phyloP scores from a whole-genome alignment of 1,284 basidiomycete species.

The Puccinia coronata region DNA sequence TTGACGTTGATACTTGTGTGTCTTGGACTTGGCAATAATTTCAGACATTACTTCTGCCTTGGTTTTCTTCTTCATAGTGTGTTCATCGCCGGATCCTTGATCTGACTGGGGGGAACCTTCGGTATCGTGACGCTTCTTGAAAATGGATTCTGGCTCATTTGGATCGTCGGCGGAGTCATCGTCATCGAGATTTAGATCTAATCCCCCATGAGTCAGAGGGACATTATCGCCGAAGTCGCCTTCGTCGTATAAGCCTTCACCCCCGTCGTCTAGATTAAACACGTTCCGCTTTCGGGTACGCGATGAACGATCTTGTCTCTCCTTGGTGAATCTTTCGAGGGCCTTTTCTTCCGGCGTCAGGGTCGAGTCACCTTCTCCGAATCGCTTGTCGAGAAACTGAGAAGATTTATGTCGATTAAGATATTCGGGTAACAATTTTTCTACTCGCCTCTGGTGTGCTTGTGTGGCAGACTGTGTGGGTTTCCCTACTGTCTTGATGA shows the following conservation, averaged over 20 bases:
- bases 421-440: conserved; percentile 81
- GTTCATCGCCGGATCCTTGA: conserved; percentile 58
- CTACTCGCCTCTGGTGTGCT: conserved; percentile 52
- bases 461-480: conserved; percentile 41
- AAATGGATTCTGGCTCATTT: conserved; percentile 51
- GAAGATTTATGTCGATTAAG: conserved; percentile 75
- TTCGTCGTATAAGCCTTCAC: conserved; percentile 69
- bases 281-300: conserved; percentile 70
- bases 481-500: conserved; percentile 40
- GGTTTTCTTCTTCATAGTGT: conserved; percentile 71
- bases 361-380: conserved; percentile 89
- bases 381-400: conserved; percentile 87
- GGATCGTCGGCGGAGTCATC: conserved; percentile 54
- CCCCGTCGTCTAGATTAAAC: conserved; percentile 81
- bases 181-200: conserved; percentile 59
- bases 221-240: conserved; percentile 22
- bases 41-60: conserved; percentile 98
- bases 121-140: conserved; percentile 49
- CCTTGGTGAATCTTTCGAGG: conserved; percentile 91
- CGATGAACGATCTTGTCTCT: conserved; percentile 67
- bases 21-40: conserved; percentile 95
- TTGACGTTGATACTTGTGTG: conserved; percentile 86
- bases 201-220: conserved; percentile 59
- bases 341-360: conserved; percentile 94
- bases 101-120: conserved; percentile 58